Base-by-base conservation (phyloP, 129 eudicot species). In the Helichrysum umbraculigerum region DNA sequence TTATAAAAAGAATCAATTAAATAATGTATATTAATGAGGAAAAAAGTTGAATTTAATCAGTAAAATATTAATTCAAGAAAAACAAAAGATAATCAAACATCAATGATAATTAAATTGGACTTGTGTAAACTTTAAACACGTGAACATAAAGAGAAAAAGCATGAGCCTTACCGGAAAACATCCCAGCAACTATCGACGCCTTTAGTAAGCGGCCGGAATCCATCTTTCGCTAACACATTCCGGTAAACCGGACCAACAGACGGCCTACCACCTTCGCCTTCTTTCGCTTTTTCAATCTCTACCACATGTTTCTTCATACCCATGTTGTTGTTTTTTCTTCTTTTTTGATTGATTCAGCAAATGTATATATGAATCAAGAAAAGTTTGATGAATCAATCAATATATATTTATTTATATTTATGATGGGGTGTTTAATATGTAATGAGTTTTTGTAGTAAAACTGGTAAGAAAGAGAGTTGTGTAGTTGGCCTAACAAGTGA, bases 171-270 rank as follows among this genome's bases (percentile, higher is more conserved):
- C 98, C 92, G 85, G 76, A 93, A 93, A 75, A 86, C 86, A 77
- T 93, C 98, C 98, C 98, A 93, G 66, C 97, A 90, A 79, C 85
- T 82, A 52, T 93, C 72, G 56, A 88, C 44, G 15, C 76, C 86
- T 17, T 71, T 14, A 22, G 84, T 52, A 50, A 85, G 87, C 5
- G 91, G 86, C 58, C 88, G 92, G 70, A 90, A 93, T 56, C 98
- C 98, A 75, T 93, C 86, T 82, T 87, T 87, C 0, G 88, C 97
- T 32, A 88, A 68, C 66, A 79, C 93, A 78, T 91, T 93, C 20
- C 98, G 86, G 75, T 93, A 93, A 79, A 93, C 97, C 1, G 97
- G 91, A 14, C 98, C 98, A 35, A 84, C 72, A 2, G 96, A 85
- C 20, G 96, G 89, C 74, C 83, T 76, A 69, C 85, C 88, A 32